A percentile compares a stretch with the other conserved stretches of the same genome.
These are phyloP conservation scores for Plantago lanceolata DNA, from an alignment of 305 asterid species.

Conservation along the genomic window DNA sequence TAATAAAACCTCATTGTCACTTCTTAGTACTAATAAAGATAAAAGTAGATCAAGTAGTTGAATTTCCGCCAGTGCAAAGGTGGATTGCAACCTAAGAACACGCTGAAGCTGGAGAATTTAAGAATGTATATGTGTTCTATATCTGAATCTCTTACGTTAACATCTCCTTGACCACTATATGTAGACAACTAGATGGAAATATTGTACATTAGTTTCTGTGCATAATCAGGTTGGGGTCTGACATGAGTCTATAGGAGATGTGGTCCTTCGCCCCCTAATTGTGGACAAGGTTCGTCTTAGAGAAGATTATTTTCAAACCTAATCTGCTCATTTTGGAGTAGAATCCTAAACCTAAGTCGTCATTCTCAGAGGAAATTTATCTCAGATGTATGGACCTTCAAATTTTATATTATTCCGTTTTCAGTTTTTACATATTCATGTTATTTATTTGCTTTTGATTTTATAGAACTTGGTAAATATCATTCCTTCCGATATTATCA, in stretches of 20 bases:
- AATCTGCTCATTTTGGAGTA: background rate
- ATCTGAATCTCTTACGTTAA: background rate
- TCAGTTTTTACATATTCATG: no score
- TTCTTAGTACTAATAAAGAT: no score
- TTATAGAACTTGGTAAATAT: background rate
- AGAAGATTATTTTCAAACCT: background rate
- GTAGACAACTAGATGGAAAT: no score
- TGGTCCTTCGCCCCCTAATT: background rate
- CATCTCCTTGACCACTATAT: background rate
- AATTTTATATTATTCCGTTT: no score
- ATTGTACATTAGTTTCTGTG: background rate
- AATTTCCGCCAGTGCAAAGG: background rate
- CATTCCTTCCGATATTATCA: background rate
- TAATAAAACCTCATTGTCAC: background rate
- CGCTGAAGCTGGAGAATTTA: background rate
- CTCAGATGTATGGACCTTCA: background rate
- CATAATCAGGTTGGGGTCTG: background rate
- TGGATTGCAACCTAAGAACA: background rate
- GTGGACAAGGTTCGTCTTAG: background rate
- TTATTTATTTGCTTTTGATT: background rate
- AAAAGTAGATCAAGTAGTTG: background rate
- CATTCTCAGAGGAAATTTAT: background rate
- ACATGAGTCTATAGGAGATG: background rate
- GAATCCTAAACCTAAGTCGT: background rate
- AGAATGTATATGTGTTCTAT: background rate